Evolutionary conservation across 1,284 basidiomycete species (phyloP), one percentile per base, ranked within the genome.

Genomic region (Austroboletus rostrupii): DNA sequence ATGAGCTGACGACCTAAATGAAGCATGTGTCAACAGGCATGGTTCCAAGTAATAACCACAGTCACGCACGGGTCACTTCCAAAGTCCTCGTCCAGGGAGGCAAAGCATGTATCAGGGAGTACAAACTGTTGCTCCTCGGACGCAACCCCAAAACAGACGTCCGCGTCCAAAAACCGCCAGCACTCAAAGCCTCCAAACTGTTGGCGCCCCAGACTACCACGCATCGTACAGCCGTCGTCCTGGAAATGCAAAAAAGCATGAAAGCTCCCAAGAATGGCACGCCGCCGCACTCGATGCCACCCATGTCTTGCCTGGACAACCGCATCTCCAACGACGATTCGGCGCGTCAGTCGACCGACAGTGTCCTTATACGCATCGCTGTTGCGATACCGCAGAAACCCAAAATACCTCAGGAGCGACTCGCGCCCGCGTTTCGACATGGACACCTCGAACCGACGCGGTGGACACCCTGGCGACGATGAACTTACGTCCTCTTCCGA

Each of bases 381-480:
- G 52, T 82, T 82, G 14, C 80, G 70, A 53, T 79, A 82, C 21
- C 79, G 72, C 2, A 82, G 63, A 52, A 82, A 80, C 10, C 73
- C 65, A 43, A 81, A 70, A 56, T 76, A 82, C 53, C 73, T 74
- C 16, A 75, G 67, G 2, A 81, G 55, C 20, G 58, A 60, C 42
- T 73, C 70, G 11, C 71, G 57, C 14, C 62, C 61, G 28, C 62
- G 64, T 28, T 65, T 65, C n/a, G 69, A 61, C 43, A 75, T 59
- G 0, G 64, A 6, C 1, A 69, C 7, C 40, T 66, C 64, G 41
- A 60, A 63, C 20, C 57, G 58, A 28, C 43, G 31, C 31, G 14
- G 45, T 28, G 37, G 37, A 38, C 29, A 19, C 19, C 19, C 23
- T 23, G 23, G 23, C 23, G 23, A 7, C 23, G 23, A 23, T 7